Evolutionary conservation across 2,329 filamentous ascomycete genomes (phyloP).

Genomic region (Diplodia sapinea): DNA sequence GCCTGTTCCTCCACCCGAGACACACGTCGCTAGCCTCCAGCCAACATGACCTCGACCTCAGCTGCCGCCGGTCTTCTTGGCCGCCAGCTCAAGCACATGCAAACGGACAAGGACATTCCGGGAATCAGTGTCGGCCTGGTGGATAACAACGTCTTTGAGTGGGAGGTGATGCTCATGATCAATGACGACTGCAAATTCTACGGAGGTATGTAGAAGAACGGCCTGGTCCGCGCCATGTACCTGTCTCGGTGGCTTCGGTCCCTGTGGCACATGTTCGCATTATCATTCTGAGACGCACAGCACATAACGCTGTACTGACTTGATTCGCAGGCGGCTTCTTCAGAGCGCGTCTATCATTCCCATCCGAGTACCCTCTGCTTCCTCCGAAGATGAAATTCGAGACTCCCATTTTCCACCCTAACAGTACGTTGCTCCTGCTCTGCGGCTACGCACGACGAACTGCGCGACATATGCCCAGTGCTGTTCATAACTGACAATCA

Average conservation of each 20-base stretch:
- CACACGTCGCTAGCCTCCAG: conserved; percentile 3
- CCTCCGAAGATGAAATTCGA: conserved; percentile 96
- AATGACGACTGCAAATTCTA: conserved; percentile 93
- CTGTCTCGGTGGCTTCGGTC: background rate
- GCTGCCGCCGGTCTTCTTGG: conserved; percentile 75
- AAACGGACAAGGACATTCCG: conserved; percentile 85
- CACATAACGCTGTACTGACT: background rate
- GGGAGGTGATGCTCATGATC: conserved; percentile 99
- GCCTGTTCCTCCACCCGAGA: background rate
- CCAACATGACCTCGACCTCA: conserved; percentile 48
- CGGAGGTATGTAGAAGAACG: conserved; percentile 68
- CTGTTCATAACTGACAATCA: background rate
- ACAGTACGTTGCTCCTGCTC: conserved; percentile 64
- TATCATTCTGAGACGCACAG: background rate
- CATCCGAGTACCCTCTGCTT: conserved; percentile 94
- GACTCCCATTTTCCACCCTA: conserved; percentile 94
- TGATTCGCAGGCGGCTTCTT: conserved; percentile 77
- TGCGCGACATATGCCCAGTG: background rate
- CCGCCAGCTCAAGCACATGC: conserved; percentile 93
- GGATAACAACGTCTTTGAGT: conserved; percentile 88
- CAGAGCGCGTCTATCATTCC: conserved; percentile 91
- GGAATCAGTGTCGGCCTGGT: conserved; percentile 93
- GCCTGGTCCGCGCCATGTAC: background rate
- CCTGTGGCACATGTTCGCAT: background rate
- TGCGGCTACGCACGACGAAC: background rate